Evolutionary conservation across 2,329 filamentous ascomycete species (phyloP).

Genomic region (Beauveria scarabaeidicola): DNA sequence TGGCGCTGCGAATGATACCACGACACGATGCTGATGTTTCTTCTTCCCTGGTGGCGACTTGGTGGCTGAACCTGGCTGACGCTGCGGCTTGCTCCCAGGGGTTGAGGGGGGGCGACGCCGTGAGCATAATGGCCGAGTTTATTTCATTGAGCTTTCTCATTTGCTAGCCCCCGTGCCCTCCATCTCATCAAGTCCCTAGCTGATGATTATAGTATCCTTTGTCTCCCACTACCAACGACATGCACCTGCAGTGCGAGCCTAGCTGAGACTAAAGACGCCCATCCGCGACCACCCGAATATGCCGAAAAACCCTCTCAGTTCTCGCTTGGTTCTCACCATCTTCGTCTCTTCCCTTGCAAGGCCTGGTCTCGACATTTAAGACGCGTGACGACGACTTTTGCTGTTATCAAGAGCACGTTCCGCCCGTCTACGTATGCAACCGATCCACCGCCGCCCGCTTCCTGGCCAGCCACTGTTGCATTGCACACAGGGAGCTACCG

Average conservation of each 20-base stretch:
- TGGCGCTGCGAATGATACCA: background rate
- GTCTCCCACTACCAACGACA: background rate
- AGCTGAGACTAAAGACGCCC: background rate
- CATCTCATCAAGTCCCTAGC: background rate
- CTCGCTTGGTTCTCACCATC: background rate
- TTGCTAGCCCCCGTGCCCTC: background rate
- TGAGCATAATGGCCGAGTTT: background rate
- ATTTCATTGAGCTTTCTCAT: background rate
- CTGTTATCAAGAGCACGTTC: background rate
- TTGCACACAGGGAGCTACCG: background rate
- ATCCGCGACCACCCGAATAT: background rate
- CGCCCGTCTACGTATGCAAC: background rate
- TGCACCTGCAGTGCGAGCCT: background rate
- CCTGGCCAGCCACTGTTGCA: background rate
- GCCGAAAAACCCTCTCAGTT: background rate
- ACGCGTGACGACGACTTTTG: background rate
- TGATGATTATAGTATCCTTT: background rate
- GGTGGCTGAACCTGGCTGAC: constrained; percentile 2
- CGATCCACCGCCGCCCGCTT: background rate
- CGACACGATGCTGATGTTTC: too few relatives aligned
- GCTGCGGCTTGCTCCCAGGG: background rate
- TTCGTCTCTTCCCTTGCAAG: background rate
- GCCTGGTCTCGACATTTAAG: background rate
- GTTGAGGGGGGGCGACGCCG: background rate
- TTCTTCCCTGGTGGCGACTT: background rate